Evolutionary conservation across 257 asterid genomes (phyloP).

Genomic region (Solanum peruvianum): DNA sequence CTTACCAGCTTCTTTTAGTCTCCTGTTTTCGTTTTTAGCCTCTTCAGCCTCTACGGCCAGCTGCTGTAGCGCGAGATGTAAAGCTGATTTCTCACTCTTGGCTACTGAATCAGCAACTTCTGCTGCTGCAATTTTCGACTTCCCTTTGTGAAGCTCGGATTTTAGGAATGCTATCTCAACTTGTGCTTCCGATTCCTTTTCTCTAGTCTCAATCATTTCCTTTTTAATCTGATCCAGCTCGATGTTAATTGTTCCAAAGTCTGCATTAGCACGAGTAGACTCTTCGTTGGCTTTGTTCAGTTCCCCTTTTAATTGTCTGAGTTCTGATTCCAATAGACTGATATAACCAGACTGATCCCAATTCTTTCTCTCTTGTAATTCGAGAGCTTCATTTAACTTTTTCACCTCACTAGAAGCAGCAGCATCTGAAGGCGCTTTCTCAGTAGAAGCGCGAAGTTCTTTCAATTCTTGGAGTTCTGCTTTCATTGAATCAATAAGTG

Average conservation of each 20-base stretch:
- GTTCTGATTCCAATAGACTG: slow-evolving; percentile 23
- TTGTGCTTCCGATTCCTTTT: slow-evolving; percentile 29
- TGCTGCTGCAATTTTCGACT: slow-evolving; percentile 29
- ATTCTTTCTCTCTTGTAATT: slow-evolving; percentile 16
- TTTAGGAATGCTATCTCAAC: slow-evolving; percentile 38
- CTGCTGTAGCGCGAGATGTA: slow-evolving; percentile 37
- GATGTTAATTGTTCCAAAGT: neutral
- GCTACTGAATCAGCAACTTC: slow-evolving; percentile 38
- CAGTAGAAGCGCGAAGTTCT: slow-evolving; percentile 6
- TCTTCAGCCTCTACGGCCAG: slow-evolving; percentile 43
- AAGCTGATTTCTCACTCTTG: slow-evolving; percentile 29
- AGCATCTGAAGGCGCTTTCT: slow-evolving; percentile 19
- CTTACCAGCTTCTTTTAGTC: slow-evolving; percentile 11
- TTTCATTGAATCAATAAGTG: slow-evolving; percentile 10
- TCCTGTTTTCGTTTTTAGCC: slow-evolving; percentile 22
- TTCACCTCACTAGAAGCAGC: slow-evolving; percentile 1
- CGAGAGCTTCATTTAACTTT: slow-evolving; percentile 16
- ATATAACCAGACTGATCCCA: slow-evolving; percentile 23
- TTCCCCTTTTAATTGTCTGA: slow-evolving; percentile 17
- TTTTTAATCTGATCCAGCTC: slow-evolving; percentile 21
- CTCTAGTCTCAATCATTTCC: slow-evolving; percentile 7
- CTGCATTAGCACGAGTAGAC: neutral
- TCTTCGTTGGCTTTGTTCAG: slow-evolving; percentile 8
- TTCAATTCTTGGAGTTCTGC: slow-evolving; percentile 23
- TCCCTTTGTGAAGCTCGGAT: slow-evolving; percentile 36